Conservation (phyloP, 1,284 basidiomycete species). For the Cutaneotrichosporon sp. region DNA sequence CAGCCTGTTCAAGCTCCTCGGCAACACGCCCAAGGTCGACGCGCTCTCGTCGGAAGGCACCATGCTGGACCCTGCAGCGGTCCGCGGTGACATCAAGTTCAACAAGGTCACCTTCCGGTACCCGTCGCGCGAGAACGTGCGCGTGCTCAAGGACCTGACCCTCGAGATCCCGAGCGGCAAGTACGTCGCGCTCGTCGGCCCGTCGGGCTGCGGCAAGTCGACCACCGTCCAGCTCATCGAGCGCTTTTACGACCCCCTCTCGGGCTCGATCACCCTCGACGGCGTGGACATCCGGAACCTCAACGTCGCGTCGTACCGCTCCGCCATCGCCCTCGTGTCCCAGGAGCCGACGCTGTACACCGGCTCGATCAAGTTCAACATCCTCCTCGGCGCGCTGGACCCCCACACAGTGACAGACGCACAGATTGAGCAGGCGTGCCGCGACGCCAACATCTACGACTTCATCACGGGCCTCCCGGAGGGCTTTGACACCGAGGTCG, state of each 20-base stretch:
- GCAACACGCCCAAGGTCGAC: slow-evolving; percentile 74
- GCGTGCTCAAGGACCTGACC: slow-evolving; percentile 77
- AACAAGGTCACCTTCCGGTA: slow-evolving; percentile 92
- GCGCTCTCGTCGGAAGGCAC: slow-evolving; percentile 74
- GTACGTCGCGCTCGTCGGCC: slow-evolving; percentile 85
- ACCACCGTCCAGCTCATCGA: slow-evolving; percentile 60
- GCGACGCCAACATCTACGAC: slow-evolving; percentile 81
- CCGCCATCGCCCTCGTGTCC: slow-evolving; percentile 83
- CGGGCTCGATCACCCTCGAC: slow-evolving; percentile 63
- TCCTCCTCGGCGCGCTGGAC: slow-evolving; percentile 82
- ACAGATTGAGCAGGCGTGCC: slow-evolving; percentile 82
- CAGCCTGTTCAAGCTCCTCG: slow-evolving; percentile 74
- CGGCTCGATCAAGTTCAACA: slow-evolving; percentile 83
- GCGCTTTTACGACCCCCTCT: slow-evolving; percentile 59
- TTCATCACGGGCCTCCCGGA: slow-evolving; percentile 86
- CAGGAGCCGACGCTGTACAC: slow-evolving; percentile 93
- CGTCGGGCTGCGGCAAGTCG: slow-evolving; percentile 67
- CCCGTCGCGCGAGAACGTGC: slow-evolving; percentile 82
- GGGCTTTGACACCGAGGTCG: slow-evolving; percentile 89
- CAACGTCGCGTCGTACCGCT: slow-evolving; percentile 81
- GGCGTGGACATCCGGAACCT: slow-evolving; percentile 74
- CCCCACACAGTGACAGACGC: slow-evolving; percentile 83
- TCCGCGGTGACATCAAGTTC: slow-evolving; percentile 71
- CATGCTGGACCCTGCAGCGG: slow-evolving; percentile 56
- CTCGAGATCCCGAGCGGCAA: slow-evolving; percentile 83